Evolutionary conservation across 257 asterid genomes (phyloP), one percentile per base, ranked within the genome.

Genomic region (Avicennia marina): DNA sequence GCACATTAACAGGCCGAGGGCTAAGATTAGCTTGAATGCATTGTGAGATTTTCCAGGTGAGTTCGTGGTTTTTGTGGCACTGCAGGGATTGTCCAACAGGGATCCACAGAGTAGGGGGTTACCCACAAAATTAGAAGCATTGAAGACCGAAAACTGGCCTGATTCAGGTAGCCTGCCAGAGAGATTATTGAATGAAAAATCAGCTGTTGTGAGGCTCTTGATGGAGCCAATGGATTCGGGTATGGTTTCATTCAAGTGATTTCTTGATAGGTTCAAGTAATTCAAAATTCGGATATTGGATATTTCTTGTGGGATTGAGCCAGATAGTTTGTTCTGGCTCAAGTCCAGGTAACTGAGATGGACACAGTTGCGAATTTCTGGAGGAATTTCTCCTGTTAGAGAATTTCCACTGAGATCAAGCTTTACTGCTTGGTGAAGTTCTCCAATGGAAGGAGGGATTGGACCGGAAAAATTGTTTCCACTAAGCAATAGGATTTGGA

Each of bases 161-260:
- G 86, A 64, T 62, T 91, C 96, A 0, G 98, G 98, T 0, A 91
- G 75, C 71, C 75, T 76, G 1, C 96, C 96, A 0, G 94, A 81
- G 29, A 91, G 82, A 42, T 91, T 72, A 60, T 91, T 91, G 86
- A 77, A 91, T 2, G 98, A 87, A 58, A 91, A 91, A 65, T 91
- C 98, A 1, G 91, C 96, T 12, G 85, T 85, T 2, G 98, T 87
- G 56, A 91, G 94, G 75, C 98, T 91, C 52, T 76, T 88, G 89
- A 91, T 72, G 11, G 84, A 45, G 24, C 75, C 90, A 19, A 91
- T 67, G 0, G 93, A 63, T 36, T 65, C 73, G 1, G 98, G 98
- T 15, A 91, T 76, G 61, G 82, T 36, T 1, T 77, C 85, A 34
- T 49, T 76, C 45, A 91, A 64, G 53, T 83, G 88, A 74, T 91